Base-by-base conservation (phyloP, 495 filamentous ascomycete species). In the Sabuloglossum arenarium region DNA sequence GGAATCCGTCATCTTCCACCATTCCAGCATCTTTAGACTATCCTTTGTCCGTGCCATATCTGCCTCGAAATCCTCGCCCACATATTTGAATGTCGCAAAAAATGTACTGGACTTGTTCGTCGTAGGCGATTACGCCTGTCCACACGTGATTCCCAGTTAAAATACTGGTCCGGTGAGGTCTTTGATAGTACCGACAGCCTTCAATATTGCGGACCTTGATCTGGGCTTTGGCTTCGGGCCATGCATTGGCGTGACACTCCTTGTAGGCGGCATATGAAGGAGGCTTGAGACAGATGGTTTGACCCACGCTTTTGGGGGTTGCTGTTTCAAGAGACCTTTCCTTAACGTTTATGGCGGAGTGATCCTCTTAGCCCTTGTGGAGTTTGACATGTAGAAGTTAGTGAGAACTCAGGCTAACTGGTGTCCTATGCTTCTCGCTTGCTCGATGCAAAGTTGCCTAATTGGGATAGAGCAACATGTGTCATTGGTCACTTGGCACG, bases 1-100 rank as follows among this genome's bases (percentile, higher is more conserved):
- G 16, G 70, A 68, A 67, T 88, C 83, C 23, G 84, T 87, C 76
- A 88, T 80, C 30, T 69, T 70, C 83, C 84, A 88, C 84, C 83
- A 88, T 64, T 85, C 79, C 43, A 77, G 73, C 21, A 87, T 80
- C 59, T 81, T 84, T 1, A 76, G 73, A 61, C 84, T 82, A 24
- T 73, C 75, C 6, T 70, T 67, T 84, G 86, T 87, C 52, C 69
- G 70, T 67, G 75, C 71, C 84, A 87, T 87, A 68, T 86, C 84
- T 1, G 67, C 78, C 0, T 75, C 79, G 32, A 74, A 86, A 66
- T 85, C 76, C 52, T 73, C 71, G 0, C 84, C 84, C 19, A 82
- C 70, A 57, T 88, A 87, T 65, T 85, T 86, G 67, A 86, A 86
- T 28, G 69, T 78, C 8, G 80, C 81, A 60, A 86, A 88, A 0